Conservation (phyloP, 2,329 filamentous ascomycete genomes). For the Cercospora sp. region DNA sequence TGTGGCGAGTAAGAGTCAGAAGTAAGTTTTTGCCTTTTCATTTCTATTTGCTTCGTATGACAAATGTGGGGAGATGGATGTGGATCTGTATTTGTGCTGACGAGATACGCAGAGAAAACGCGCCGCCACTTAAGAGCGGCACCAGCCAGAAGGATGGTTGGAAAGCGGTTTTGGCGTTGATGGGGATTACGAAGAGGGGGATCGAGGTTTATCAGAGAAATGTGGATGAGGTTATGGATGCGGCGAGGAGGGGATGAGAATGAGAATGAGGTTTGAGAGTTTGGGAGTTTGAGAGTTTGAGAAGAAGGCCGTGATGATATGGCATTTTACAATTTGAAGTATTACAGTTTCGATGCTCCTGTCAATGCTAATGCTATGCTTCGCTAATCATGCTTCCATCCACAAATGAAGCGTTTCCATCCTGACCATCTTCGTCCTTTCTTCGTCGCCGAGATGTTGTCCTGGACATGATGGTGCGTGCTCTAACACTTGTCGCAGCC, state of each 20-base stretch:
- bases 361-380: background rate
- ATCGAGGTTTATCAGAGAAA: background rate
- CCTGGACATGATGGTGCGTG: background rate
- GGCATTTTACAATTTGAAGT: background rate
- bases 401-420: background rate
- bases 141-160: background rate
- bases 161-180: background rate
- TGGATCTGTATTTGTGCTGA: background rate
- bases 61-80: background rate
- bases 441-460: background rate
- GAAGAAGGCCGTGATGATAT: background rate
- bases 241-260: background rate
- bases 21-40: background rate
- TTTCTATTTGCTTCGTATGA: background rate
- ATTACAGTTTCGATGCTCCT: background rate
- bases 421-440: background rate
- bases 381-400: background rate
- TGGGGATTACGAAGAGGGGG: background rate
- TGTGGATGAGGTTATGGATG: background rate
- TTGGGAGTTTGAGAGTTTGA: too few species aligned
- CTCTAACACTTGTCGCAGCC: background rate
- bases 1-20: background rate
- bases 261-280: background rate
- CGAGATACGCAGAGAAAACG: background rate
- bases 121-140: background rate